phyloP scores from a whole-genome alignment of 2,329 filamentous ascomycete species.

The Colletotrichum sp. region DNA sequence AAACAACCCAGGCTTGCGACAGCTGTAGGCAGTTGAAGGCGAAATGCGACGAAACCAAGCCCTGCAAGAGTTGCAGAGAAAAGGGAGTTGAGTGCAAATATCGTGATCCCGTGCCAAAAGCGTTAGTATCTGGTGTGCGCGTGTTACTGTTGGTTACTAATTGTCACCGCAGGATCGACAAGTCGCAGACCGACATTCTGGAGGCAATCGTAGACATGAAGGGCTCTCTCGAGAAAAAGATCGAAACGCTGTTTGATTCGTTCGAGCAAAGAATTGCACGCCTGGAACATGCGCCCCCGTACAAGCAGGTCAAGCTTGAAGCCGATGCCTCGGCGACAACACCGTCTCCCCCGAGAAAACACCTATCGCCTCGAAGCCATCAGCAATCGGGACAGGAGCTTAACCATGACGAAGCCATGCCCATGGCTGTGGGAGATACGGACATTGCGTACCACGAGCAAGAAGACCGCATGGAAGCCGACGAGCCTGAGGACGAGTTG shows the following conservation, averaged over 20 bases:
- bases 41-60: constrained; percentile 88
- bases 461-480: constrained; percentile 31
- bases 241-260: not conserved
- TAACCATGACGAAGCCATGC: constrained; percentile 21
- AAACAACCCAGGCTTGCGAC: constrained; percentile 76
- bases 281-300: not conserved
- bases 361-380: not conserved
- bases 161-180: constrained; percentile 55
- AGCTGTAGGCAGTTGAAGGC: constrained; percentile 87
- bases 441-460: not conserved
- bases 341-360: not conserved
- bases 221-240: constrained; percentile 17
- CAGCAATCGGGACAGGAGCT: not conserved
- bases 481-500: constrained; percentile 52
- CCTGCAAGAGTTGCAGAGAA: constrained; percentile 86
- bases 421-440: constrained; percentile 29
- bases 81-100: constrained; percentile 86
- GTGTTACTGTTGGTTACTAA: constrained; percentile 29
- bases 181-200: constrained; percentile 64
- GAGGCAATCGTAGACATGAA: constrained; percentile 50
- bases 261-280: not conserved
- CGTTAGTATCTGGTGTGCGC: constrained; percentile 63
- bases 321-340: not conserved
- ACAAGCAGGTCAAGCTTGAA: constrained; percentile 18
- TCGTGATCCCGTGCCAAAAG: constrained; percentile 87